Evolutionary conservation across 2,329 filamentous ascomycete genomes (phyloP).

Genomic region (Diplodia intermedia): DNA sequence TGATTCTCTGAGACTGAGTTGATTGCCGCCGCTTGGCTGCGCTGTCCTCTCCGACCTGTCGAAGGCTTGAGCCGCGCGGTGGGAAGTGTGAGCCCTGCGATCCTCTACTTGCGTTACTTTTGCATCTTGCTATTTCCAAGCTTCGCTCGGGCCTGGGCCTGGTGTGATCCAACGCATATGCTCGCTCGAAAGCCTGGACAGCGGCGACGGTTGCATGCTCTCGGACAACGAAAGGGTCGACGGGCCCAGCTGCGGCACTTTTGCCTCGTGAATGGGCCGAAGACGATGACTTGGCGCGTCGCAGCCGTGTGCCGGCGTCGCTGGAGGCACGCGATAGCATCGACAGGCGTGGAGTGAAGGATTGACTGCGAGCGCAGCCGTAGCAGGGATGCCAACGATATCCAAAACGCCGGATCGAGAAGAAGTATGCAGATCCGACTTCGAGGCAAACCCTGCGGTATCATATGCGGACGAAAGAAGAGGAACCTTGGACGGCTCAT

Average conservation of each 20-base stretch:
- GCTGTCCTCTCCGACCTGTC: slow-evolving; percentile 29
- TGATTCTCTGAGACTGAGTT: slow-evolving; percentile 33
- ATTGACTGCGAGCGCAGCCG: background rate
- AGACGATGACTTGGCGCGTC: slow-evolving; percentile 48
- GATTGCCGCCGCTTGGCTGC: slow-evolving; percentile 16
- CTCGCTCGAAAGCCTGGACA: slow-evolving; percentile 45
- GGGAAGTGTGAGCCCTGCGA: slow-evolving; percentile 49
- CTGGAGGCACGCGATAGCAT: slow-evolving; percentile 48
- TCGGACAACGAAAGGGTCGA: slow-evolving; percentile 42
- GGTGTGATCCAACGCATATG: slow-evolving; percentile 39
- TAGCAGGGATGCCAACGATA: slow-evolving; percentile 25
- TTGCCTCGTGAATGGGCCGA: slow-evolving; percentile 40
- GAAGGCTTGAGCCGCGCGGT: slow-evolving; percentile 43
- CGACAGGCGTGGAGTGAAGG: background rate
- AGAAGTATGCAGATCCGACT: slow-evolving; percentile 21
- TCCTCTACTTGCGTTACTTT: slow-evolving; percentile 46
- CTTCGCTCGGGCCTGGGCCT: slow-evolving; percentile 34
- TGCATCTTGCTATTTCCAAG: slow-evolving; percentile 38
- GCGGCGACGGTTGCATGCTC: slow-evolving; percentile 50
- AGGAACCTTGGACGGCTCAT: background rate
- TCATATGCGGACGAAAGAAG: slow-evolving; percentile 14
- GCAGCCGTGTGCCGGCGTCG: slow-evolving; percentile 47
- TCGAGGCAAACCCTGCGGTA: slow-evolving; percentile 14
- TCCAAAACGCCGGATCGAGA: slow-evolving; percentile 17
- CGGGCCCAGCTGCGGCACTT: slow-evolving; percentile 34